Percentiles rank a stretch among this genome's conserved stretches.
Conservation (phyloP, 768 basidiomycete species). For the Multifurca ochricompacta region DNA sequence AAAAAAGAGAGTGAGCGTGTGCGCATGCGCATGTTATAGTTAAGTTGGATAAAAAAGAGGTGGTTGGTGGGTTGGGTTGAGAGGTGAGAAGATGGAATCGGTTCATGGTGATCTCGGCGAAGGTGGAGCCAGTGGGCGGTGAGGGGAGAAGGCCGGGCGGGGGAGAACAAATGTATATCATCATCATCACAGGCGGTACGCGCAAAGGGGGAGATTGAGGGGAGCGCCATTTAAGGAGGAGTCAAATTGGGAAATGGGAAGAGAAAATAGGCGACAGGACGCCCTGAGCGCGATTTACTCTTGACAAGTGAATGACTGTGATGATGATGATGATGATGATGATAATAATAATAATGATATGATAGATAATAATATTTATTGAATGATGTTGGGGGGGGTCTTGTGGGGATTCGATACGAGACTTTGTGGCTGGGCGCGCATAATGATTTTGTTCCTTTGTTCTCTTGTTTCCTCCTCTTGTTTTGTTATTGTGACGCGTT, state of each 20-base stretch:
- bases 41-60: neutral
- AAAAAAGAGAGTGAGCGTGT: conserved; percentile 2
- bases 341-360: no score
- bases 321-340: no score
- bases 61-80: no score
- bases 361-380: no score
- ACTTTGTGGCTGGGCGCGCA: no score
- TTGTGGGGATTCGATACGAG: no score
- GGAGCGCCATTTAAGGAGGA: conserved; percentile 7
- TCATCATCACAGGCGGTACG: neutral
- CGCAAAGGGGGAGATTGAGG: conserved; percentile 9
- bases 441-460: no score
- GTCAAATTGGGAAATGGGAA: no score
- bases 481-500: no score
- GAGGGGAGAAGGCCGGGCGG: conserved; percentile 6
- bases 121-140: conserved; percentile 12
- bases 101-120: conserved; percentile 14
- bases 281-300: conserved; percentile 15
- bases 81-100: conserved; percentile 18
- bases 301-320: neutral
- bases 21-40: conserved; percentile 8
- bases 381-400: neutral
- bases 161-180: neutral
- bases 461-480: no score
- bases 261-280: conserved; percentile 7